Base-by-base conservation (phyloP, 345 rosid genomes). In the Pistacia atlantica region DNA sequence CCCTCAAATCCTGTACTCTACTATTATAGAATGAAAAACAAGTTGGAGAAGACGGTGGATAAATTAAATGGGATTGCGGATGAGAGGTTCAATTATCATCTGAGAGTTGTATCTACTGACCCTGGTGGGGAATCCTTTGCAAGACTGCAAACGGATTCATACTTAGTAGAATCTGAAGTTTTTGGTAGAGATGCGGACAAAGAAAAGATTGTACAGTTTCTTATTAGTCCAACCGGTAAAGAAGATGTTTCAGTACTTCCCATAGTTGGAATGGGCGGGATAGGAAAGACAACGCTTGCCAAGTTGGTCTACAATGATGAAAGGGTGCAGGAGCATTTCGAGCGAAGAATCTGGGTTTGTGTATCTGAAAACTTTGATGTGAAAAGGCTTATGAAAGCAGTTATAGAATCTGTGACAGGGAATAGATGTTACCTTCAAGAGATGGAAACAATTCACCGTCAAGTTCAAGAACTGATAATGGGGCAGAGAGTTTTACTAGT, bases 91-190 rank as follows among this genome's bases (percentile, higher is more conserved):
- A 28, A 61, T 38, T 61, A 61, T 61, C 65, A 28, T 31, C 65
- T 61, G 8, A 61, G 65, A 61, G 65, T 25, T 28, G 12, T 31
- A 28, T 61, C 65, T 14, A 61, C 38, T 33, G 8, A 11, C 3
- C 31, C 42, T 28, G 11, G 18, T 61, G 11, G 65, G 13, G 5
- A 61, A 61, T 28, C 33, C 17, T 31, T 10, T 28, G 38, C 6
- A 61, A 61, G 65, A 61, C 38, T 61, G 31, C 65, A 31, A 28
- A 25, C 65, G 16, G 65, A 61, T 61, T 61, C 65, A 12, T 61
- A 61, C 65, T 61, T 61, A 12, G 31, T 31, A 67, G 74, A 77
- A 51, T 69, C 74, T 4, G 69, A 77, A 61, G 42, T 77, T 42
- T 13, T 45, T 13, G 79, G 75, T 13, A 61, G 79, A 52, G 46